These are phyloP conservation scores for Amphichorda felina DNA, from an alignment of 2,329 filamentous ascomycete species.

Conservation along the genomic window DNA sequence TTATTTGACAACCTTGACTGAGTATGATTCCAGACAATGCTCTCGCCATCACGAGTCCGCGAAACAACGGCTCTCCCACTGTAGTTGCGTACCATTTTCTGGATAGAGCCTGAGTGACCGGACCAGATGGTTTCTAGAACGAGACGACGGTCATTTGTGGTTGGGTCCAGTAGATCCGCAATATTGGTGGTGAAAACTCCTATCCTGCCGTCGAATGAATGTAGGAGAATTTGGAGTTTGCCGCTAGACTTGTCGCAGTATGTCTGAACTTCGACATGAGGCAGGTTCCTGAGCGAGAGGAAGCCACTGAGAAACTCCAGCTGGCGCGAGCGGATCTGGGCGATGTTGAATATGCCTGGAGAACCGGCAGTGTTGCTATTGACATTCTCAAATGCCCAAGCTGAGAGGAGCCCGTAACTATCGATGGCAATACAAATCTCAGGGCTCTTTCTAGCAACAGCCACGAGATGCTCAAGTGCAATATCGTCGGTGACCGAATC, in stretches of 20 bases:
- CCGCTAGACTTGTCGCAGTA: conserved; percentile 58
- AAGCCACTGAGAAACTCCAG: conserved; percentile 32
- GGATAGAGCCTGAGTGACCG: conserved; percentile 69
- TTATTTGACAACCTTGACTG: conserved; percentile 14
- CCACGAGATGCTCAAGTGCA: conserved; percentile 72
- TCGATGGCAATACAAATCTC: conserved; percentile 84
- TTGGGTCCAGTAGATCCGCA: conserved; percentile 69
- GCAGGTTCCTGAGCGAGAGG: conserved; percentile 9
- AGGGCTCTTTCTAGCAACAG: conserved; percentile 72
- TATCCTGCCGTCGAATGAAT: conserved; percentile 77
- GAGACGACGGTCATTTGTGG: conserved; percentile 47
- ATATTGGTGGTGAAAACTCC: conserved; percentile 71
- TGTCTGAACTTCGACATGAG: conserved; percentile 56
- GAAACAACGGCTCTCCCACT: conserved; percentile 73
- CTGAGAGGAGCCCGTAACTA: conserved; percentile 74
- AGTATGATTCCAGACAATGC: conserved; percentile 69
- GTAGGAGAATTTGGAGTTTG: conserved; percentile 61
- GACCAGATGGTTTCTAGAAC: conserved; percentile 60
- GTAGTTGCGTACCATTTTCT: conserved; percentile 78
- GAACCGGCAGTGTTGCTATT: conserved; percentile 55
- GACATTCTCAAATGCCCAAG: conserved; percentile 85
- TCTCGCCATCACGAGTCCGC: conserved; percentile 65
- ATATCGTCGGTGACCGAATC: conserved; percentile 51
- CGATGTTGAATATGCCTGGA: conserved; percentile 72
- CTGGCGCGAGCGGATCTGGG: conserved; percentile 54